Conservation (phyloP, 192 early-diverging fungal species). For the Coemansia sp. region DNA sequence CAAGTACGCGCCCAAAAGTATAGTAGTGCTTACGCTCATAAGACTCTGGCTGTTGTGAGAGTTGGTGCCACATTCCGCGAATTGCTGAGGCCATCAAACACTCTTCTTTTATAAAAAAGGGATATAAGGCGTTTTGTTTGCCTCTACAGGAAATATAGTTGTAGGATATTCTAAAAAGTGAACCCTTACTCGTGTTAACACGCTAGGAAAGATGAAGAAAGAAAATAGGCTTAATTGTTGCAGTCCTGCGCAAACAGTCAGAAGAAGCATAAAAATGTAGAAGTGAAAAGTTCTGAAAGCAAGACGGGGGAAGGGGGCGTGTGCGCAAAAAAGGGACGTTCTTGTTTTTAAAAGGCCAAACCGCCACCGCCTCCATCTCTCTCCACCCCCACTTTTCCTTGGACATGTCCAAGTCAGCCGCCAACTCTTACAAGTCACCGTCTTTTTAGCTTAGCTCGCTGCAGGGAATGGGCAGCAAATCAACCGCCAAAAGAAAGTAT, state of each 20-base stretch:
- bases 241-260: neutral
- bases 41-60: conserved; percentile 53
- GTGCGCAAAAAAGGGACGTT: neutral
- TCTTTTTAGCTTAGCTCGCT: neutral
- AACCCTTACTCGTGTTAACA: neutral
- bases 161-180: neutral
- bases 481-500: neutral
- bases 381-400: neutral
- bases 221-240: neutral
- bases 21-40: conserved; percentile 72
- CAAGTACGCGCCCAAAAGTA: conserved; percentile 62
- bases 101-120: neutral
- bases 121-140: neutral
- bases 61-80: conserved; percentile 53
- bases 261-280: neutral
- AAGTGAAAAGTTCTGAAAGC: neutral
- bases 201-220: neutral
- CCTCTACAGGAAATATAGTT: neutral
- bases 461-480: neutral
- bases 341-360: neutral
- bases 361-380: neutral
- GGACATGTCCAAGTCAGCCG: neutral
- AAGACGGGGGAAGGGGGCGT: neutral
- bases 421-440: neutral
- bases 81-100: conserved; percentile 43